These are phyloP conservation scores for Nitzschia putrida DNA, from an alignment of 108 stramenopile species.

Conservation along the genomic window DNA sequence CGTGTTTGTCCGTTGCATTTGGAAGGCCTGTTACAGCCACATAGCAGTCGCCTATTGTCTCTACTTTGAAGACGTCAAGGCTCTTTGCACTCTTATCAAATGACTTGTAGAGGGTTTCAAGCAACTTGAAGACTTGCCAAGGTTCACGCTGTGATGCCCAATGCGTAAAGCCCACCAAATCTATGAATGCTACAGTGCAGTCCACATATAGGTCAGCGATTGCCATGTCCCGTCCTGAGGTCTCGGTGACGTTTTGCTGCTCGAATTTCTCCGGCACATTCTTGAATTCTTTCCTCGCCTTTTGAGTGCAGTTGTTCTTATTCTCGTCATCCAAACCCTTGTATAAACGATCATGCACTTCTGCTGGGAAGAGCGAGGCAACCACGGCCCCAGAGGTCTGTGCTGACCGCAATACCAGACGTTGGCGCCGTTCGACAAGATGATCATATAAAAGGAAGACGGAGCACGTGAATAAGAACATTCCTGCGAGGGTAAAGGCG, in stretches of 20 bases:
- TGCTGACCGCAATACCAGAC: neutral
- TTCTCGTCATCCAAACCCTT: no score
- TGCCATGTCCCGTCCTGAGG: neutral
- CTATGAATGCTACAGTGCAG: neutral
- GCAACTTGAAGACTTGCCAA: conserved; percentile 14
- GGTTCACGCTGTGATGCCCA: conserved; percentile 15
- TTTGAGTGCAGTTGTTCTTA: no score
- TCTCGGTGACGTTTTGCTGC: no score
- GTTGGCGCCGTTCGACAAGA: conserved; percentile 1
- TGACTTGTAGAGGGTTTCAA: conserved; percentile 8
- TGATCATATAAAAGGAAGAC: conserved; percentile 4
- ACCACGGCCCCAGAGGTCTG: neutral
- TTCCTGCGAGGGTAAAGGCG: neutral
- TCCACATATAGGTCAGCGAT: neutral
- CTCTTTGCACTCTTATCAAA: neutral
- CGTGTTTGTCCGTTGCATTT: neutral
- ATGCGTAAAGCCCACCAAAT: conserved; percentile 3
- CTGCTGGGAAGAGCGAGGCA: conserved; percentile 1
- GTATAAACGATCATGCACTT: neutral
- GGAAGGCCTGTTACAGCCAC: conserved; percentile 11
- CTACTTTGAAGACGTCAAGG: conserved; percentile 6
- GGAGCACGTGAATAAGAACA: conserved; percentile 2
- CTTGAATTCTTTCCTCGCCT: no score
- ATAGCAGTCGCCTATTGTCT: conserved; percentile 16
- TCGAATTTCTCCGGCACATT: no score